Percentiles rank a stretch among this genome's conserved stretches.
phyloP scores from a whole-genome alignment of 306 rosid genomes.

The Pyrus betulifolia region DNA sequence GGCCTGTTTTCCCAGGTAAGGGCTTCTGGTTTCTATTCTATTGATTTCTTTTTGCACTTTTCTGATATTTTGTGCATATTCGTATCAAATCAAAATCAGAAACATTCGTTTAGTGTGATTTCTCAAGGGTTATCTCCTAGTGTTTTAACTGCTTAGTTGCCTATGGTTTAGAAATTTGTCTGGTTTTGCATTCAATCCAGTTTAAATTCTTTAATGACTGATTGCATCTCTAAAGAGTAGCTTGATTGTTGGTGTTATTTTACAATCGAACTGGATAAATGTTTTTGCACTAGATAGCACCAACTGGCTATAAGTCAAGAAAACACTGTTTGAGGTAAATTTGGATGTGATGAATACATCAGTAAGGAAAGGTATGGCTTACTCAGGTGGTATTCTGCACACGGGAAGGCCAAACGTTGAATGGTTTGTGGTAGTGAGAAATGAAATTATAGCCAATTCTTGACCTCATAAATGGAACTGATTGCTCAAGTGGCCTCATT shows the following conservation, averaged over 20 bases:
- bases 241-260: neutral
- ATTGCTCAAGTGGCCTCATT: neutral
- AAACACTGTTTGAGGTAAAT: neutral
- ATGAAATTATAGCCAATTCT: neutral
- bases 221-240: neutral
- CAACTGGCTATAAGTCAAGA: neutral
- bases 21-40: slow-evolving; percentile 7
- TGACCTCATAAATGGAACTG: neutral
- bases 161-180: neutral
- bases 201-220: neutral
- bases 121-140: neutral
- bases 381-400: neutral
- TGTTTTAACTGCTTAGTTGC: neutral
- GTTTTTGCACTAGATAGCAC: neutral
- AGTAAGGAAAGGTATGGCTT: neutral
- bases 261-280: neutral
- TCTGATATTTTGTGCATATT: neutral
- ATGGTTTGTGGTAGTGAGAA: neutral
- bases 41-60: slow-evolving; percentile 3
- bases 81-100: neutral
- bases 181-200: neutral
- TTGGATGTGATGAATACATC: neutral
- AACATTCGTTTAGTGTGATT: neutral
- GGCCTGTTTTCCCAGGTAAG: slow-evolving; percentile 96
- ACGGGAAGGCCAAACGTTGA: neutral